Conservation (phyloP, 148 eudicot species). For the Chenopodium suecicum region DNA sequence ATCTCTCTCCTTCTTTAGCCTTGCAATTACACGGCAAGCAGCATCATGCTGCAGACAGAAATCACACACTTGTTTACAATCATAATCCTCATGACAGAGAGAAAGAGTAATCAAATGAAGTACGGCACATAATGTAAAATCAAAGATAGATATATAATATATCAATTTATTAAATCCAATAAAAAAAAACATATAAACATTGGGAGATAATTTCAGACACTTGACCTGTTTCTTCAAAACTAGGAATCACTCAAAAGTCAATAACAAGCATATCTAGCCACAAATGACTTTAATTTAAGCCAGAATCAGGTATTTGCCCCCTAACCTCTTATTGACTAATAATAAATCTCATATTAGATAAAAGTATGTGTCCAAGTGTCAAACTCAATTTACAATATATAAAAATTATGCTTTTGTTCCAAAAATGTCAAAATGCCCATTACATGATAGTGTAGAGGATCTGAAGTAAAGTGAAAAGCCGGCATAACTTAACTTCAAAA, state of each 20-base stretch:
- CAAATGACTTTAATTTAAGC: not conserved
- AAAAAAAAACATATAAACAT: not conserved
- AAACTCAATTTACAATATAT: not conserved
- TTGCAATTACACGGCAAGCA: constrained; percentile 98
- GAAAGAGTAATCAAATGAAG: not conserved
- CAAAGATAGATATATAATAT: not conserved
- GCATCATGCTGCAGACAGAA: constrained; percentile 86
- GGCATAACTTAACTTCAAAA: not conserved
- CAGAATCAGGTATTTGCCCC: not conserved
- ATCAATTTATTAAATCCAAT: not conserved
- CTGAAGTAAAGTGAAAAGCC: not conserved
- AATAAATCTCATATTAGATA: no score
- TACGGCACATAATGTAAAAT: no score
- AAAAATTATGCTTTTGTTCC: not conserved
- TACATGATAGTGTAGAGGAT: not conserved
- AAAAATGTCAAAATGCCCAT: not conserved
- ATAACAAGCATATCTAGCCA: not conserved
- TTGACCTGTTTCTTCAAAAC: not conserved
- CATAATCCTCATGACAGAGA: not conserved
- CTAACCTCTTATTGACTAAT: no score
- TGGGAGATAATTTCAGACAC: not conserved
- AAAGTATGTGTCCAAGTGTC: not conserved
- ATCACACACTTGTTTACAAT: not conserved
- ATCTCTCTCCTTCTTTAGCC: constrained; percentile 94
- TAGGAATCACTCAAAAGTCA: not conserved